Conservation (phyloP, 306 rosid species). For the Ormosia semicastrata region DNA sequence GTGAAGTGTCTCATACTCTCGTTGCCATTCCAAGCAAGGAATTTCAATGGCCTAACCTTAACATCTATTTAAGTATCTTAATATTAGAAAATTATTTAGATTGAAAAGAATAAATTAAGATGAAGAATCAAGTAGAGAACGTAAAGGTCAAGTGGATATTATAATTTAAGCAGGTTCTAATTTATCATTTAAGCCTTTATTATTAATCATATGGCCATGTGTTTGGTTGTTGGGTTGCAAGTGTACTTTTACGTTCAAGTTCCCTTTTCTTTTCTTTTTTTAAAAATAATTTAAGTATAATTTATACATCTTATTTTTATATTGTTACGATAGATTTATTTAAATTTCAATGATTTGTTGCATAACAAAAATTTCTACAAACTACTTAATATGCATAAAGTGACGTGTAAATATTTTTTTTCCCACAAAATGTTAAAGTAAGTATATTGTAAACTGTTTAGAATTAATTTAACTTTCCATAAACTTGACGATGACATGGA, state of each 20-base stretch:
- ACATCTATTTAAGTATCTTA: not conserved
- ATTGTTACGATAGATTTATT: not conserved
- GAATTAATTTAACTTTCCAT: too few relatives aligned
- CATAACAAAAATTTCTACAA: not conserved
- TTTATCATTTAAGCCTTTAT: not conserved
- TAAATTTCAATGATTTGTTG: not conserved
- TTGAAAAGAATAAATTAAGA: not conserved
- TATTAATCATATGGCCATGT: not conserved
- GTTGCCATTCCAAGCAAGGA: not conserved
- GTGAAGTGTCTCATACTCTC: not conserved
- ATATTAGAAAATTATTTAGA: not conserved
- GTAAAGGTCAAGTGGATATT: constrained; percentile 6
- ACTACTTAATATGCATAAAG: not conserved
- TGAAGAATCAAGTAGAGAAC: not conserved
- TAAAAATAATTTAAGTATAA: not conserved
- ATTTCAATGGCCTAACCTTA: not conserved
- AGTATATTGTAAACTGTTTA: too few relatives aligned
- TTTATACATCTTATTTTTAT: not conserved
- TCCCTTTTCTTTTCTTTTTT: not conserved
- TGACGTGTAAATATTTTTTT: not conserved
- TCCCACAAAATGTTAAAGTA: not conserved
- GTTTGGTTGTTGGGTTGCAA: constrained; percentile 3
- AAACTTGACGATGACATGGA: not conserved
- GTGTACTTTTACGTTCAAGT: not conserved
- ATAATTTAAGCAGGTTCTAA: not conserved